Conservation (phyloP, 2,329 filamentous ascomycete genomes). For the Cladobotryum protrusum region DNA sequence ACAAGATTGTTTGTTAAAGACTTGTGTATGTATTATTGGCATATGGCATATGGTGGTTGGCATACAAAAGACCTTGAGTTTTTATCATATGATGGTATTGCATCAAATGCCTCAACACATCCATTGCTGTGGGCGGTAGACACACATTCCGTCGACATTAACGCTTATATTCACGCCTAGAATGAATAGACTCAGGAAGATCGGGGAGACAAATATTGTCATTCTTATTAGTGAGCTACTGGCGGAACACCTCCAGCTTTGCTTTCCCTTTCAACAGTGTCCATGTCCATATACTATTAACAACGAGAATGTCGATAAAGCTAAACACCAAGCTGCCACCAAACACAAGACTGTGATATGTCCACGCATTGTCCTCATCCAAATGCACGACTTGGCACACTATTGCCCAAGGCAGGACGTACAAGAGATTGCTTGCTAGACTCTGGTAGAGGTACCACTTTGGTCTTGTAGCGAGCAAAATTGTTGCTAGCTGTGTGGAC, state of each 20-base stretch:
- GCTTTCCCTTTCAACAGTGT: constrained; percentile 39
- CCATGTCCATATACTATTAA: constrained; percentile 48
- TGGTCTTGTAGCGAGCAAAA: constrained; percentile 58
- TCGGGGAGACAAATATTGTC: too few species aligned
- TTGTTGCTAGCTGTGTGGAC: constrained; percentile 57
- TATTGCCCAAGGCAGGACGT: constrained; percentile 66
- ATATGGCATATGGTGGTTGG: too few species aligned
- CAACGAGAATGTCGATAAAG: constrained; percentile 49
- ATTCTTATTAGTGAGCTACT: constrained; percentile 8
- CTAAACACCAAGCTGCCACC: constrained; percentile 63
- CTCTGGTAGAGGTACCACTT: constrained; percentile 64
- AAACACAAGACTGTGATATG: constrained; percentile 60
- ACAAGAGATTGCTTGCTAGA: constrained; percentile 59
- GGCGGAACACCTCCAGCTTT: constrained; percentile 30
- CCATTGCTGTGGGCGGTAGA: too few species aligned
- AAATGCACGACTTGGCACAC: constrained; percentile 47
- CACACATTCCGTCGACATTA: too few species aligned
- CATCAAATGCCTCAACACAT: too few species aligned
- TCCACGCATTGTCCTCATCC: constrained; percentile 54
- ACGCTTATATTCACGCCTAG: too few species aligned
- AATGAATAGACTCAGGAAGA: too few species aligned
- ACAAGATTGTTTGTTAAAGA: too few species aligned
- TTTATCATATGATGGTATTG: too few species aligned
- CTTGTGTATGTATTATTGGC: too few species aligned
- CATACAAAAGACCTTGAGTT: too few species aligned